Conservation (phyloP, 768 basidiomycete genomes). For the Leccinum boreale region DNA sequence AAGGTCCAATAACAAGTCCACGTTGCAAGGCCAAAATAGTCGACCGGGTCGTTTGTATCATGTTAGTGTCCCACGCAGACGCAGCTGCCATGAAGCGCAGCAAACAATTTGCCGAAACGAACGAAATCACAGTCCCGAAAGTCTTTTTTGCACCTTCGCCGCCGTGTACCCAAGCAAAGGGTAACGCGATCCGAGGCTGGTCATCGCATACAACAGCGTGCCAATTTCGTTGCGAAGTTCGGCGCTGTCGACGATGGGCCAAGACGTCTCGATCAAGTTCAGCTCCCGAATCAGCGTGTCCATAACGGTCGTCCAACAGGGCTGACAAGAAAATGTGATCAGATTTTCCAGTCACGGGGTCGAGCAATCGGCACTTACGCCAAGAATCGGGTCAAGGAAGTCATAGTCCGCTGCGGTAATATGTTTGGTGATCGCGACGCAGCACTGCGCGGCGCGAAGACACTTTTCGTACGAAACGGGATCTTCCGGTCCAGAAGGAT, state of each 20-base stretch:
- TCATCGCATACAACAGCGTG: slow-evolving; percentile 62
- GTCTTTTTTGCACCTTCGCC: slow-evolving; percentile 30
- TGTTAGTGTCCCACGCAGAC: neutral
- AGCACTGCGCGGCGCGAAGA: slow-evolving; percentile 57
- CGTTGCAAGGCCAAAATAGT: neutral
- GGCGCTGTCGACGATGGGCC: slow-evolving; percentile 54
- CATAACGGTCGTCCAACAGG: slow-evolving; percentile 69
- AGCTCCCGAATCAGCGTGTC: slow-evolving; percentile 67
- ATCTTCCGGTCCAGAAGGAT: slow-evolving; percentile 58
- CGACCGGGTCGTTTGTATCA: neutral
- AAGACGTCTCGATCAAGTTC: slow-evolving; percentile 58
- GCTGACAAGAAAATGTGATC: slow-evolving; percentile 35
- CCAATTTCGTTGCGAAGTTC: slow-evolving; percentile 63
- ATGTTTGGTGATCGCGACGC: slow-evolving; percentile 58
- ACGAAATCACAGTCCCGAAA: slow-evolving; percentile 25
- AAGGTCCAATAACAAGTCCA: slow-evolving; percentile 16
- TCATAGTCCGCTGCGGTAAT: slow-evolving; percentile 62
- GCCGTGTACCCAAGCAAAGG: slow-evolving; percentile 47
- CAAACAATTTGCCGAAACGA: neutral
- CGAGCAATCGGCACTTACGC: slow-evolving; percentile 42
- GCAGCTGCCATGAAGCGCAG: neutral
- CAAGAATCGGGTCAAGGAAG: slow-evolving; percentile 76
- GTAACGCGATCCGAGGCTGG: slow-evolving; percentile 53
- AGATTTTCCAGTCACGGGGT: slow-evolving; percentile 4
- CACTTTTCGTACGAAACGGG: slow-evolving; percentile 64